A percentile compares a stretch with the other conserved stretches of the same genome.
phyloP scores from a whole-genome alignment of 2,329 filamentous ascomycete genomes.

The Cladosporium sp. region DNA sequence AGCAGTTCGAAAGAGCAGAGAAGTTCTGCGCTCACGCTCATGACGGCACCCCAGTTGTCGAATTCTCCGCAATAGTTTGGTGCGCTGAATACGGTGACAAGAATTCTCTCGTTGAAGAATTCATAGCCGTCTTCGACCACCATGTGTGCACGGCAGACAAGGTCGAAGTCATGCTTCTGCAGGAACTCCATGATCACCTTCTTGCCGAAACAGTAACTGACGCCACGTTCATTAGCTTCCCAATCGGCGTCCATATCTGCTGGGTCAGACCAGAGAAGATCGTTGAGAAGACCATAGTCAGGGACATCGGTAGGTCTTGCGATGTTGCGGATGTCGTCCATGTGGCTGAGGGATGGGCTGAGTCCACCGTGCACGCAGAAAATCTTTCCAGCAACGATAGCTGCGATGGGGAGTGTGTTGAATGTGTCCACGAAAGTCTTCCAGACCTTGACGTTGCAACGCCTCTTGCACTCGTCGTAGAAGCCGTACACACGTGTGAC shows the following conservation, averaged over 20 bases:
- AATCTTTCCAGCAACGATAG: constrained; percentile 96
- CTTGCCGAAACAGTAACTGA: constrained; percentile 98
- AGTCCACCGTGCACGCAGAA: constrained; percentile 96
- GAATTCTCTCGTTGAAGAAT: constrained; percentile 91
- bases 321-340: constrained; percentile 98
- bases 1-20: constrained; percentile 98
- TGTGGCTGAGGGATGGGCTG: constrained; percentile 86
- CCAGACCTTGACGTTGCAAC: constrained; percentile 97
- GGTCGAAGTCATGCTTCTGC: constrained; percentile 89
- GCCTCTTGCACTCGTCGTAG: constrained; percentile 95
- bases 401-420: constrained; percentile 89
- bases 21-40: constrained; percentile 92
- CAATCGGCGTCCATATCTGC: constrained; percentile 95
- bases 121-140: constrained; percentile 99
- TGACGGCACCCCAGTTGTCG: constrained; percentile 98
- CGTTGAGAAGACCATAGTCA: constrained; percentile 92
- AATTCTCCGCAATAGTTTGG: constrained; percentile 99
- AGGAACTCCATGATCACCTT: constrained; percentile 97
- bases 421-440: constrained; percentile 97
- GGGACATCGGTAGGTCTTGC: constrained; percentile 94
- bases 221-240: constrained; percentile 95
- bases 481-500: constrained; percentile 95
- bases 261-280: constrained; percentile 94
- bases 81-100: constrained; percentile 96
- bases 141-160: constrained; percentile 98